Evolutionary conservation across 202 grass and related monocot genomes (phyloP).

Genomic region (Carex arenaria): DNA sequence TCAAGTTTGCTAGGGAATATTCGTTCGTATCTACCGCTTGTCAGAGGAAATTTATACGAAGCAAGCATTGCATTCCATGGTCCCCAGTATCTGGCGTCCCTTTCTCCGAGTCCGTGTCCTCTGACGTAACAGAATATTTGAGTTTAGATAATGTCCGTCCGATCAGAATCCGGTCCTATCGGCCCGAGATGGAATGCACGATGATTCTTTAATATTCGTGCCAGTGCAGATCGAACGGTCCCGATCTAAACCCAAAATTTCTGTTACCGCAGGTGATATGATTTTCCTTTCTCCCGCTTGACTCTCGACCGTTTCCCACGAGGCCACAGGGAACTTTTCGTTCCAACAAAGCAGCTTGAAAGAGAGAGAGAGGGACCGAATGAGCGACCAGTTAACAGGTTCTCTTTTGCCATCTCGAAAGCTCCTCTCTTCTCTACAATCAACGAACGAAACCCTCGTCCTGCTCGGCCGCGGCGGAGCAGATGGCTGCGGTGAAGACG

Average conservation of each 20-base stretch:
- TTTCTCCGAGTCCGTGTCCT: background rate
- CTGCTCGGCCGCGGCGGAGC: constrained; percentile 5
- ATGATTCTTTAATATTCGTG: too few species aligned
- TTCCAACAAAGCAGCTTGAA: constrained; percentile 8
- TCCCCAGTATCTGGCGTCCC: background rate
- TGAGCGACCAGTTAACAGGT: background rate
- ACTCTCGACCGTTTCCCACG: background rate
- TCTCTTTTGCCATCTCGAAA: constrained; percentile 3
- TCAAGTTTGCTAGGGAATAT: background rate
- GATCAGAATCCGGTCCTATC: too few species aligned
- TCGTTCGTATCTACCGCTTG: too few species aligned
- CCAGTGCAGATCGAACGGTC: too few species aligned
- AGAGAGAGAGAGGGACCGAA: background rate
- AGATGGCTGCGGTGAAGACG: constrained; percentile 42
- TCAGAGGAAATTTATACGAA: background rate
- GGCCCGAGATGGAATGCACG: too few species aligned
- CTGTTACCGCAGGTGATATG: too few species aligned
- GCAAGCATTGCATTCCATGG: too few species aligned
- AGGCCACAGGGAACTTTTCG: background rate
- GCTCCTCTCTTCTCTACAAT: background rate
- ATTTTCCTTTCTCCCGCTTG: background rate
- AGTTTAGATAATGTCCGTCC: too few species aligned
- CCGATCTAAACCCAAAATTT: too few species aligned
- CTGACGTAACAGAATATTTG: too few species aligned
- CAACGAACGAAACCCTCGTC: background rate